These are phyloP conservation scores for Pezicula neosporulosa DNA, from an alignment of 2,329 filamentous ascomycete genomes.

Conservation along the genomic window DNA sequence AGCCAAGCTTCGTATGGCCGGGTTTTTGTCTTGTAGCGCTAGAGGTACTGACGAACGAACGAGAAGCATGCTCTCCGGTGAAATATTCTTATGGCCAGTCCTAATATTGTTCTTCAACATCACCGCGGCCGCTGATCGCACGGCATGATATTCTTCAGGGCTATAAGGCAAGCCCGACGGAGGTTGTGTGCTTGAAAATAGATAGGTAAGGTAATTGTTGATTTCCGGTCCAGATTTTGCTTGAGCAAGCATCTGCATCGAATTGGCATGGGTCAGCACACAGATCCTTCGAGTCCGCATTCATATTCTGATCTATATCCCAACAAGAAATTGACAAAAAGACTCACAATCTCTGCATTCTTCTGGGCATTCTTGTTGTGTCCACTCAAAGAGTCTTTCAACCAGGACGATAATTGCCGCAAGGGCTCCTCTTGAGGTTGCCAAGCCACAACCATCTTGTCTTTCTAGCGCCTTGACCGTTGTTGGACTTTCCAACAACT, in stretches of 20 bases:
- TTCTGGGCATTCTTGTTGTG: slow-evolving; percentile 78
- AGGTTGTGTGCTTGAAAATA: slow-evolving; percentile 70
- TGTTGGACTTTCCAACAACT: slow-evolving; percentile 7
- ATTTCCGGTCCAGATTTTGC: slow-evolving; percentile 87
- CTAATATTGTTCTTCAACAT: slow-evolving; percentile 95
- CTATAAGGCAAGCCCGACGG: slow-evolving; percentile 59
- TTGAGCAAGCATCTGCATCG: slow-evolving; percentile 79
- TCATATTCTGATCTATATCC: background rate
- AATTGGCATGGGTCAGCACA: background rate
- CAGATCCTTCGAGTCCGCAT: slow-evolving; percentile 9
- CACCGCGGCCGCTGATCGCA: slow-evolving; percentile 83
- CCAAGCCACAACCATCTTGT: slow-evolving; percentile 70
- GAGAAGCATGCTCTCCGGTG: slow-evolving; percentile 68
- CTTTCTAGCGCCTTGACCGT: slow-evolving; percentile 13
- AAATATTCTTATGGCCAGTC: slow-evolving; percentile 69
- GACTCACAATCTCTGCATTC: slow-evolving; percentile 80
- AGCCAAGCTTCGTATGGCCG: slow-evolving; percentile 82
- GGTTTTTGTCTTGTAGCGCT: slow-evolving; percentile 75
- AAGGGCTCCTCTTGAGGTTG: slow-evolving; percentile 85
- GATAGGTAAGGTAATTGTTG: slow-evolving; percentile 93
- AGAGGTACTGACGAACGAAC: slow-evolving; percentile 76
- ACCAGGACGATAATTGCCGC: slow-evolving; percentile 81
- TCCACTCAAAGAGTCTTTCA: slow-evolving; percentile 88
- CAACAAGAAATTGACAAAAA: slow-evolving; percentile 1
- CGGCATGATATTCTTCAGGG: slow-evolving; percentile 63